Evolutionary conservation across 2,329 filamentous ascomycete species (phyloP).

Genomic region (Parascedosporium putredinis): DNA sequence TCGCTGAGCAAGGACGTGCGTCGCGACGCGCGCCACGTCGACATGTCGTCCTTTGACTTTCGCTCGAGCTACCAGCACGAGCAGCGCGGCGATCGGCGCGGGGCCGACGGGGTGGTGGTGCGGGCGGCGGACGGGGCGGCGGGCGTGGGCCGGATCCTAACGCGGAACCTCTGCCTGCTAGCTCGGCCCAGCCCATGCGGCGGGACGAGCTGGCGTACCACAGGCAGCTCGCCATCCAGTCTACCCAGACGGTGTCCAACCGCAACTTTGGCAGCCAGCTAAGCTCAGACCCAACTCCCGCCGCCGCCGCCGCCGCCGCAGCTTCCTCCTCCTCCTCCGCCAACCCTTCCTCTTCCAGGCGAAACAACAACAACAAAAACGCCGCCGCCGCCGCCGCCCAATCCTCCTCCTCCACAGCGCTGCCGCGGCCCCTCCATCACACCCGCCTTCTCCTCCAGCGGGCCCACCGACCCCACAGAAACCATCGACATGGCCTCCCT

Average conservation of each 20-base stretch:
- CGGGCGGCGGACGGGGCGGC: no score
- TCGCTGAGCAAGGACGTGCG: conserved; percentile 73
- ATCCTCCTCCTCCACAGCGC: conserved; percentile 9
- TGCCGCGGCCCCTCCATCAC: conserved; percentile 12
- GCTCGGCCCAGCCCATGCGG: conserved; percentile 68
- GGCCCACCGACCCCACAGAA: conserved; percentile 12
- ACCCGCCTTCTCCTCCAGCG: conserved; percentile 11
- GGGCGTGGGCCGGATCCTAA: conserved; percentile 78
- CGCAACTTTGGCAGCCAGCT: conserved; percentile 80
- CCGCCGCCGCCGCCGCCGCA: conserved; percentile 16
- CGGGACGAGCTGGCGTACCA: conserved; percentile 88
- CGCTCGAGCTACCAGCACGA: conserved; percentile 61
- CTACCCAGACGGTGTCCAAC: conserved; percentile 49
- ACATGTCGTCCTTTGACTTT: conserved; percentile 78
- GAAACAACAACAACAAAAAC: no score
- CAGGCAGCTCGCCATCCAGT: conserved; percentile 78
- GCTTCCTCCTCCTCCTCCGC: conserved; percentile 10
- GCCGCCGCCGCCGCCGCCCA: conserved; percentile 17
- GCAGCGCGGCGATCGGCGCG: conserved; percentile 31
- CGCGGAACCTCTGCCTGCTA: conserved; percentile 64
- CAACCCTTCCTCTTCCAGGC: neutral
- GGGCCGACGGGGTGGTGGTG: conserved; percentile 27
- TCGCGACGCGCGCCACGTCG: conserved; percentile 73
- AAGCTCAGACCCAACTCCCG: conserved; percentile 29
- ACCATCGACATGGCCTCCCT: conserved; percentile 22